Base-by-base conservation (phyloP, 1,284 basidiomycete genomes). In the Pseudozyma hubeiensis region DNA sequence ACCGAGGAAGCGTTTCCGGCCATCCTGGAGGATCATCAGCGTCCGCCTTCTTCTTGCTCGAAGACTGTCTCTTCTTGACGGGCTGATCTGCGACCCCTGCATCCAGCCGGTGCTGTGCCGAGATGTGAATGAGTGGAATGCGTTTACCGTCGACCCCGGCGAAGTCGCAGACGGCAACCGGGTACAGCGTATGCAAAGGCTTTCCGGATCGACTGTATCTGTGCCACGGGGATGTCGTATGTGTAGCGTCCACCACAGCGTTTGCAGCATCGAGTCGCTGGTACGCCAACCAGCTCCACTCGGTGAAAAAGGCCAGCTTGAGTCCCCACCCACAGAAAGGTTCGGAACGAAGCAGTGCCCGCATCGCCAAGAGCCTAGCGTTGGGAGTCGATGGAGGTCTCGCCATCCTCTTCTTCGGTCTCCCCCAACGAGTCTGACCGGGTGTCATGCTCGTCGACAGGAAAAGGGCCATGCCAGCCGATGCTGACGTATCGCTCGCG, bases 261-360 rank as follows among this genome's bases (percentile, higher is more conserved):
- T 50, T 14, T 11, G 35, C 17, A 29, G 53, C 35, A 11, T 61
- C 63, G 5, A 70, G 54, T 33, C 63, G 35, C n/a, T 65, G 50
- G 19, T 61, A 76, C 2, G 64, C 74, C 9, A 60, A 35, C 74
- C 62, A 72, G 60, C 66, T 78, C 69, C 77, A 83, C 43, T 84
- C 82, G 33, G 73, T 72, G 52, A 81, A 80, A 40, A 83, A 78
- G 7, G 71, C 76, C 3, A 84, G 57, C 29, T 75, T 71, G 39
- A 84, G 71, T 2, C 73, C 73, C 82, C 82, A 84, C 1, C 62
- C 69, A 30, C 67, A 70, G 60, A 83, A 83, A 3, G 82, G 82
- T 51, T 84, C 82, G 5, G 75, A 78, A 4, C 70, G 56, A 0
- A 84, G 57, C 2, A 84, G 56, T 7, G 81, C 80, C 1, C 81